Conservation (phyloP, 371 early-diverging fungal species). For the Lichtheimia ornata region DNA sequence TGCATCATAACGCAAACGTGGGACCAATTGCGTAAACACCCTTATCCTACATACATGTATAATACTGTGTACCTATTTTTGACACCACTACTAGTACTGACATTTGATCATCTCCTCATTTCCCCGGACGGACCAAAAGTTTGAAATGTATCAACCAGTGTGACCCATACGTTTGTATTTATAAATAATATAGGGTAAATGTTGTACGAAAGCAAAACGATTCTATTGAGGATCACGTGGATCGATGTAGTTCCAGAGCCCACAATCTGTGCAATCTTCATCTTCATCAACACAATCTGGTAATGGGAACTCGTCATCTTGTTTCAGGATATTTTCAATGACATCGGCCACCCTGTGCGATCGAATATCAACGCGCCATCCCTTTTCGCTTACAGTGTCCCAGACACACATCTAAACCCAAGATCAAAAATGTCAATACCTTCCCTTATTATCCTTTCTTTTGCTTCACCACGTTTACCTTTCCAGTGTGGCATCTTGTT, state of each 20-base stretch:
- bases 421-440: conserved; percentile 10
- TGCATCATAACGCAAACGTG: too few species aligned
- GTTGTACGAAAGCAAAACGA: background rate
- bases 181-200: too few species aligned
- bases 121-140: too few species aligned
- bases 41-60: too few species aligned
- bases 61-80: too few species aligned
- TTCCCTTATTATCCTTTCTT: background rate
- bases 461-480: conserved; percentile 28
- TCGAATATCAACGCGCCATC: conserved; percentile 76
- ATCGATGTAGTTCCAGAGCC: conserved; percentile 68
- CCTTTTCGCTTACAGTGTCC: conserved; percentile 67
- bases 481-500: conserved; percentile 53
- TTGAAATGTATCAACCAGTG: too few species aligned
- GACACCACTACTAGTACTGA: too few species aligned
- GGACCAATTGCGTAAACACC: too few species aligned
- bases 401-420: conserved; percentile 55
- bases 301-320: conserved; percentile 43
- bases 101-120: too few species aligned
- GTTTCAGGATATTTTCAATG: conserved; percentile 75
- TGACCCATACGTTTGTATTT: too few species aligned
- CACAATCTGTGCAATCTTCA: conserved; percentile 73
- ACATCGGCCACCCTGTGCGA: conserved; percentile 79
- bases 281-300: conserved; percentile 57
- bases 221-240: conserved; percentile 22